Base-by-base conservation (phyloP, 306 rosid genomes). In the Vigna angularis region DNA sequence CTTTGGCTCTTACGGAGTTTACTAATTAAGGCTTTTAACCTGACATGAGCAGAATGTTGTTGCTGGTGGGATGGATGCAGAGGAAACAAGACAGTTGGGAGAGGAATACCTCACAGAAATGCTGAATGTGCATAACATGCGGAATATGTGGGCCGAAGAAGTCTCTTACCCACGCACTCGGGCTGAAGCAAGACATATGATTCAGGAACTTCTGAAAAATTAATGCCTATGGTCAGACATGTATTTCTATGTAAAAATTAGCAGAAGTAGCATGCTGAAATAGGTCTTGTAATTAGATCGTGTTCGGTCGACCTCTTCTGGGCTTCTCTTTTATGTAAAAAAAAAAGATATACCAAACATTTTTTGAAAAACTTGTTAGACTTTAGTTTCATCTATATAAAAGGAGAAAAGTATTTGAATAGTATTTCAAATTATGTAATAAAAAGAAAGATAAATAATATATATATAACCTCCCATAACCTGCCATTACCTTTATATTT, bases 121-220 rank as follows among this genome's bases (percentile, higher is more conserved):
- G 70, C 85, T 73, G 79, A 82, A 47, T 70, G 32, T 61, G 83
- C 83, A 61, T 73, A 32, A 73, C 81, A 77, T 85, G 85, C 85
- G 50, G 75, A 70, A 87, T 28, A 66, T 95, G 70, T 88, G 96
- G 96, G 96, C 89, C 56, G 68, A 64, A 28, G 91, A 92, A 72
- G 89, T 92, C 72, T 75, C 78, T 69, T 44, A 70, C 79, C 64
- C 84, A 4, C 66, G 72, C 72, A 62, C 81, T 52, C 88, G 83
- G 32, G 50, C 77, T 6, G 93, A 87, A 62, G 95, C 91, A 9
- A 95, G 90, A 77, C 84, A 83, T 71, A 64, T 20, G 22, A 20
- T 20, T 20, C 22, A 20, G 22, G 22, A 20, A 20, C 22, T 20
- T 20, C 22, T 20, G 22, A 20, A 20, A 20, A 20, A 20, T 20